Evolutionary conservation across 345 rosid genomes (phyloP).

Genomic region (Melaleuca quinquenervia): DNA sequence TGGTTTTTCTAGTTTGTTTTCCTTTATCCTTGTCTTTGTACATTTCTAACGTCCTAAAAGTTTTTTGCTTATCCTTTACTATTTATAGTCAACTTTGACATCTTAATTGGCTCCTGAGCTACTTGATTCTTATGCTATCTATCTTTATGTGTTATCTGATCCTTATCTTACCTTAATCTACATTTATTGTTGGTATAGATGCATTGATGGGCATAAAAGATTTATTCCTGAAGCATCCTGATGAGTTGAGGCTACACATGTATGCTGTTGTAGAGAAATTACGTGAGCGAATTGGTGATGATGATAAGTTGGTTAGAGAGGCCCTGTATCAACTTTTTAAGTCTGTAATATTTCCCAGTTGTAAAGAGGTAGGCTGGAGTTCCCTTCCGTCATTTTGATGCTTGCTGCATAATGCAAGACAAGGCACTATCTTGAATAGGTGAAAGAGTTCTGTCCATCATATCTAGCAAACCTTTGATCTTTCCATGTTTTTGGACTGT

Average conservation of each 20-base stretch:
- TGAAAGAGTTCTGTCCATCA: not conserved
- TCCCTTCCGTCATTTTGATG: not conserved
- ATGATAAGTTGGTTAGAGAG: conserved; percentile 52
- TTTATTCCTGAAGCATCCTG: conserved; percentile 54
- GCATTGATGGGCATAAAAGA: conserved; percentile 67
- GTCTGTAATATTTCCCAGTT: conserved; percentile 48
- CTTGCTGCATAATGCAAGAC: not conserved
- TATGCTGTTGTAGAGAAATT: conserved; percentile 54
- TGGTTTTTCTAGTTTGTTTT: not conserved
- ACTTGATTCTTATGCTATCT: not conserved
- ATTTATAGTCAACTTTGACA: not conserved
- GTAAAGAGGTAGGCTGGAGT: conserved; percentile 49
- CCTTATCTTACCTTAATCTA: not conserved
- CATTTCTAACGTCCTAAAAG: not conserved
- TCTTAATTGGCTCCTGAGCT: not conserved
- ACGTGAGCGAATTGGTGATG: conserved; percentile 61
- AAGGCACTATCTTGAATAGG: not conserved
- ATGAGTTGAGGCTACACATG: conserved; percentile 47
- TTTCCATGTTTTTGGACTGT: not conserved
- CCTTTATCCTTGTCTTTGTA: not conserved
- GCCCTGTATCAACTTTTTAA: conserved; percentile 48
- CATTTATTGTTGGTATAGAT: conserved; percentile 30
- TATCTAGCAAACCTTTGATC: not conserved
- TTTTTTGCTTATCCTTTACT: not conserved
- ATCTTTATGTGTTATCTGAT: not conserved